Evolutionary conservation across 2,329 filamentous ascomycete genomes (phyloP), one percentile per base, ranked within the genome.

Genomic region (Kalmusia sp.): DNA sequence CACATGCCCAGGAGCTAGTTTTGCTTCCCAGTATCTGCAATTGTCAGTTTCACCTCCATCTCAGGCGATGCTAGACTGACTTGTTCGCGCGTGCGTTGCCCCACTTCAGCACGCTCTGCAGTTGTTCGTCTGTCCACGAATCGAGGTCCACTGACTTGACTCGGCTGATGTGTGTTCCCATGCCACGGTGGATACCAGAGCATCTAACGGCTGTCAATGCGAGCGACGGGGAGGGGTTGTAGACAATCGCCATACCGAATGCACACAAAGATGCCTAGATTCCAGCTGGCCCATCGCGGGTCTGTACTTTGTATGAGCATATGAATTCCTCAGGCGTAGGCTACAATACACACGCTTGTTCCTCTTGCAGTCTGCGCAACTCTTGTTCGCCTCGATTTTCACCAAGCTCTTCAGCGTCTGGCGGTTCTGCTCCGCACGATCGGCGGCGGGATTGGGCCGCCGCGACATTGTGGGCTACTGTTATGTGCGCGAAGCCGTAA

Each of bases 221-320:
- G n/a, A 45, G 31, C 39, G 15, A 11, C 14, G 48, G 40, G 27
- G n/a, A 49, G n/a, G 22, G n/a, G n/a, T n/a, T 19, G 15, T 22
- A 24, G 47, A 21, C 28, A 48, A 11, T 39, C 27, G 47, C 45
- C 61, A 34, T 65, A 79, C 77, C 93, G 89, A 74, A 99, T 99
- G 82, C 95, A 99, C 70, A 99, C 82, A 74, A 99, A 99, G 71
- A 99, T 87, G 67, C 95, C 95, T 49, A 99, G 79, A 75, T 99
- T 99, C 95, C 95, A 99, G 72, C 92, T 97, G 27, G 95, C 95
- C 95, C 95, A 99, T 89, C 95, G 86, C 56, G 95, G 95, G 80
- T 97, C 92, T 96, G 72, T 34, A n/a, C 24, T 45, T 15, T 45
- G 63, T 76, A 67, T 64, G 34, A 56, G 53, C 27, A 35, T 17